Evolutionary conservation across 352 stramenopile genomes (phyloP).

Genomic region (Phytophthora sojae): DNA sequence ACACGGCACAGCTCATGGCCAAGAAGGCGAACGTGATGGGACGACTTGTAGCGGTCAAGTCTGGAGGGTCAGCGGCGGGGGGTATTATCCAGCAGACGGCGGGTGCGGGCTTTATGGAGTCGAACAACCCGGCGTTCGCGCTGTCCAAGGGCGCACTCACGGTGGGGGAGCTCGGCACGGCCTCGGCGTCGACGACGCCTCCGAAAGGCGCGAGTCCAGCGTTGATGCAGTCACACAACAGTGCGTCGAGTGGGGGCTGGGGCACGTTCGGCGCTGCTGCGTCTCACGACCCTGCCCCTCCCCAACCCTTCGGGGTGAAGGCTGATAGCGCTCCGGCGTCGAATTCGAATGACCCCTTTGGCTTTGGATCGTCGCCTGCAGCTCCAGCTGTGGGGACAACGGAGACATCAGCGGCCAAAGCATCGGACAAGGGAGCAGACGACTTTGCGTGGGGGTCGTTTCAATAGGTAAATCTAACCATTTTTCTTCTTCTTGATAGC

Average conservation of each 20-base stretch:
- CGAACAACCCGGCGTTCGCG: conserved; percentile 36
- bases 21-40: conserved; percentile 33
- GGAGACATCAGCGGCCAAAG: not conserved
- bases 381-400: not conserved
- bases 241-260: conserved; percentile 26
- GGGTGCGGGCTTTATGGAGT: conserved; percentile 14
- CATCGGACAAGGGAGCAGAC: conserved; percentile 17
- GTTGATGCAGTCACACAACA: conserved; percentile 29
- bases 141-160: conserved; percentile 43
- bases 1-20: conserved; percentile 46
- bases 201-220: conserved; percentile 27
- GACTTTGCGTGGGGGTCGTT: conserved; percentile 40
- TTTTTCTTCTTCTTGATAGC: not conserved
- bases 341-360: conserved; percentile 27
- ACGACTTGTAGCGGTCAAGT: conserved; percentile 33
- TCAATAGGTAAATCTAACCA: conserved; percentile 18
- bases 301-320: conserved; percentile 21
- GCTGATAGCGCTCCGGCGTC: not conserved
- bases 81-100: conserved; percentile 25
- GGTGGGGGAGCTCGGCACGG: conserved; percentile 35
- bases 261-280: conserved; percentile 26
- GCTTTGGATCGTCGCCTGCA: conserved; percentile 16
- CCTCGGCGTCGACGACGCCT: conserved; percentile 26
- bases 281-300: conserved; percentile 22
- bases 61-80: conserved; percentile 13